phyloP scores from a whole-genome alignment of 108 stramenopile species.

The Skeletonema grethae region DNA sequence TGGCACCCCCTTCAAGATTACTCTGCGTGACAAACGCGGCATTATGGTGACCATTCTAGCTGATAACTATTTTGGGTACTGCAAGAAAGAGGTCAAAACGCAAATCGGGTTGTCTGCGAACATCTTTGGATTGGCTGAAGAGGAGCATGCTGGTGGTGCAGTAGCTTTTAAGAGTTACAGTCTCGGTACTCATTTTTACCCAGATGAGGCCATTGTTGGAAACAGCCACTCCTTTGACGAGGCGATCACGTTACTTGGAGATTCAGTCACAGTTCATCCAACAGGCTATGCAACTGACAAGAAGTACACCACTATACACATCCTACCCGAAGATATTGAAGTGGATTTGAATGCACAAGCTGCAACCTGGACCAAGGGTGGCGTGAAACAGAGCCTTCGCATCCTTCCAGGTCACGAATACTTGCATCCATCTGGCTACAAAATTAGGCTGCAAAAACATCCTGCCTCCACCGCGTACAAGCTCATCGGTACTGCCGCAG shows the following conservation, averaged over 20 bases:
- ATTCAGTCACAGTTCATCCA: constrained; percentile 49
- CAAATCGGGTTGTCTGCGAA: constrained; percentile 63
- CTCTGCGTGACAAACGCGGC: constrained; percentile 58
- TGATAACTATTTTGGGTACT: constrained; percentile 68
- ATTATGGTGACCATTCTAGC: constrained; percentile 70
- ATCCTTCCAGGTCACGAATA: constrained; percentile 55
- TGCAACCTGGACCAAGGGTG: constrained; percentile 52
- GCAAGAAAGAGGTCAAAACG: constrained; percentile 66
- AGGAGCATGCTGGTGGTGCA: constrained; percentile 66
- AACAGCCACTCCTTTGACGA: constrained; percentile 46
- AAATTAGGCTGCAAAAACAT: constrained; percentile 51
- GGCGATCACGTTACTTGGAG: constrained; percentile 50
- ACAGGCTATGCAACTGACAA: constrained; percentile 68
- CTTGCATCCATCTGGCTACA: constrained; percentile 57
- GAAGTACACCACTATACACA: constrained; percentile 52
- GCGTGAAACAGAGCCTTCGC: constrained; percentile 37
- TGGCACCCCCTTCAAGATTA: constrained; percentile 64
- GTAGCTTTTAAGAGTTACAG: constrained; percentile 58
- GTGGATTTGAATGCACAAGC: constrained; percentile 44
- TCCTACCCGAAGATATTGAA: constrained; percentile 58
- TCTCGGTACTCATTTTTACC: constrained; percentile 51
- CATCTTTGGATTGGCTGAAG: constrained; percentile 58
- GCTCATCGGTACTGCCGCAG: constrained; percentile 55
- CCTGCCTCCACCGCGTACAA: constrained; percentile 48
- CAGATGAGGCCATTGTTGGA: constrained; percentile 42